Conservation (phyloP, 1,284 basidiomycete genomes). For the Heliocybe sulcata region DNA sequence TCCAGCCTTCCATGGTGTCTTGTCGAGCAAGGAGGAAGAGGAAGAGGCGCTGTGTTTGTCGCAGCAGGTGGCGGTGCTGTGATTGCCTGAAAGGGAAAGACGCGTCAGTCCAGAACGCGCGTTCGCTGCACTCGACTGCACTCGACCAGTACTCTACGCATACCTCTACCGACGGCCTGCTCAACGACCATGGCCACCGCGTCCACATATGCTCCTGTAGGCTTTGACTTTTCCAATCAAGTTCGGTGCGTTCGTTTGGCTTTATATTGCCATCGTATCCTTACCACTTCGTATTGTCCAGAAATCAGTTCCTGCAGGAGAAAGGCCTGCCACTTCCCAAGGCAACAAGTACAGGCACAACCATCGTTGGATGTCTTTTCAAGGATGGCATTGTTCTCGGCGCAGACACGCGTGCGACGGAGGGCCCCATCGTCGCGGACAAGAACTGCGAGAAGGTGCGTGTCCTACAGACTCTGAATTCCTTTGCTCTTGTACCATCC, state of each 20-base stretch:
- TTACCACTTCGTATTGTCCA: conserved; percentile 20
- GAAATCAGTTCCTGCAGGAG: conserved; percentile 74
- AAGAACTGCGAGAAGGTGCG: conserved; percentile 99
- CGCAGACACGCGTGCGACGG: conserved; percentile 95
- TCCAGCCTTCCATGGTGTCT: conserved; percentile 69
- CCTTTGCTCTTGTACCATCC: too few relatives aligned
- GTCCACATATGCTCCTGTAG: conserved; percentile 19
- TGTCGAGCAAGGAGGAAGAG: conserved; percentile 3
- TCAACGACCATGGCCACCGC: conserved; percentile 21
- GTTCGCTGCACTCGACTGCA: not conserved
- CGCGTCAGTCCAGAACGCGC: not conserved
- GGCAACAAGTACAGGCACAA: conserved; percentile 94
- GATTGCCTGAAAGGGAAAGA: not conserved
- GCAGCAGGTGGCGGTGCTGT: conserved; percentile 4
- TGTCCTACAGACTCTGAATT: not conserved
- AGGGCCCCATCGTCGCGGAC: conserved; percentile 94
- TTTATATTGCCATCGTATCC: not conserved
- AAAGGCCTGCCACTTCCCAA: conserved; percentile 68
- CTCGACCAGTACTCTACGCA: conserved; percentile 5
- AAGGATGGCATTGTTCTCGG: conserved; percentile 92
- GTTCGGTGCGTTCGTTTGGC: conserved; percentile 17
- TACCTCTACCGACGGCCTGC: conserved; percentile 6
- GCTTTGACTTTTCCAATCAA: conserved; percentile 31
- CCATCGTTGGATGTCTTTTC: conserved; percentile 95
- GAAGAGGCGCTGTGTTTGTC: conserved; percentile 4